Conservation (phyloP, 2,329 filamentous ascomycete species). For the Cercospora citrullina region DNA sequence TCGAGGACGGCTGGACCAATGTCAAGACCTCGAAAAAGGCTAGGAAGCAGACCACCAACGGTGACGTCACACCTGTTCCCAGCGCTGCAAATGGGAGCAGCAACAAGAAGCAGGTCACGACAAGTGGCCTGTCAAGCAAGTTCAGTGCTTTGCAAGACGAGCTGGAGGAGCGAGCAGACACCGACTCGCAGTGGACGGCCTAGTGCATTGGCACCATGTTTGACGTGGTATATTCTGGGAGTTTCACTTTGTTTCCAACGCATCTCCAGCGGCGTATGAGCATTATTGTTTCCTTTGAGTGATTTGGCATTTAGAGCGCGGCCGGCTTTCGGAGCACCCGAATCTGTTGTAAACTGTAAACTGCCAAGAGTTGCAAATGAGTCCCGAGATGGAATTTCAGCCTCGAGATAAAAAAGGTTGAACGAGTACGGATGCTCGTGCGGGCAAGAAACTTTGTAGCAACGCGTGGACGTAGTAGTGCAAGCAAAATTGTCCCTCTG, state of each 20-base stretch:
- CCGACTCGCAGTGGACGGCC: not conserved
- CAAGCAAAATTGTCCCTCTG: not conserved
- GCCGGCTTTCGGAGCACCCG: not conserved
- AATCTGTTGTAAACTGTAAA: not conserved
- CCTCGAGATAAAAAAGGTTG: not conserved
- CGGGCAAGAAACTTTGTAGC: not conserved
- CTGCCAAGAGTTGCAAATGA: not conserved
- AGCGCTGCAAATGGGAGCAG: constrained; percentile 8
- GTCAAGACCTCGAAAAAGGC: constrained; percentile 58
- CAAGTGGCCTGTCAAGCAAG: constrained; percentile 12
- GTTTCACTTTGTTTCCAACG: not conserved
- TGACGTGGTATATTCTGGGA: not conserved
- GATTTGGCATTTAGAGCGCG: not conserved
- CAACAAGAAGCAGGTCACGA: constrained; percentile 18
- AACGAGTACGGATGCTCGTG: not conserved
- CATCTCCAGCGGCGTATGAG: not conserved
- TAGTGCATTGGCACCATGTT: not conserved
- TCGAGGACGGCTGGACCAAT: constrained; percentile 61
- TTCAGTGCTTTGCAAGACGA: constrained; percentile 2
- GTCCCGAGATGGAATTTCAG: not conserved
- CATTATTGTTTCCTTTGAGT: not conserved
- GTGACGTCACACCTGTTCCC: constrained; percentile 22
- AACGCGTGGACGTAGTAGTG: not conserved
- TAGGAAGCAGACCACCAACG: constrained; percentile 43
- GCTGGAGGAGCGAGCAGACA: not conserved